Evolutionary conservation across 2,329 filamentous ascomycete genomes (phyloP).

Genomic region (Cercospora berteroae): DNA sequence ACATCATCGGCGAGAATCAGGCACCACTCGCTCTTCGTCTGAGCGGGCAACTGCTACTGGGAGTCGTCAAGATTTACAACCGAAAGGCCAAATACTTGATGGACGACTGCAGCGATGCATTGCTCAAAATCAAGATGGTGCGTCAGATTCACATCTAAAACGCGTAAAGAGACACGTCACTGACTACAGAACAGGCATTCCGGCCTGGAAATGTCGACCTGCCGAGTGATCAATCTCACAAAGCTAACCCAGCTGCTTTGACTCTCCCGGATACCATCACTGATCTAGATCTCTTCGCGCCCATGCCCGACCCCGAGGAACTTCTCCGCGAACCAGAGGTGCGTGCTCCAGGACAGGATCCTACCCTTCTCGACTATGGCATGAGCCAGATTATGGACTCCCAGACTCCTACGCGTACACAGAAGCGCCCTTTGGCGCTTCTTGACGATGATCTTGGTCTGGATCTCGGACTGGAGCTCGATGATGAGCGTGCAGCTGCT

Average conservation of each 20-base stretch:
- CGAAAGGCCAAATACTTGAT: constrained; percentile 93
- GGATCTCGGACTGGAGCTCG: constrained; percentile 59
- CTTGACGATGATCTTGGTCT: constrained; percentile 60
- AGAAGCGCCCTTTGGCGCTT: constrained; percentile 43
- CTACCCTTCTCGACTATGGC: constrained; percentile 54
- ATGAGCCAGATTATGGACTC: constrained; percentile 70
- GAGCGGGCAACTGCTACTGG: constrained; percentile 88
- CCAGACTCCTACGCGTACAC: constrained; percentile 32
- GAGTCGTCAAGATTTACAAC: constrained; percentile 96
- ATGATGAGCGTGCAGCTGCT: constrained; percentile 38
- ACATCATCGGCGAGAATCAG: constrained; percentile 89
- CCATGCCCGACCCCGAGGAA: constrained; percentile 78
- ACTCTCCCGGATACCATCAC: constrained; percentile 91
- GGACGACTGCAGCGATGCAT: constrained; percentile 94
- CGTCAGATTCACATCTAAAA: constrained; percentile 25
- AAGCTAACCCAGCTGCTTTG: constrained; percentile 79
- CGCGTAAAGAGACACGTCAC: not conserved
- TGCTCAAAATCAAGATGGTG: constrained; percentile 99
- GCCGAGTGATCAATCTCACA: constrained; percentile 70
- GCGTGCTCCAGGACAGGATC: constrained; percentile 40
- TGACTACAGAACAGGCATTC: constrained; percentile 66
- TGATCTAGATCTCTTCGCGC: constrained; percentile 79
- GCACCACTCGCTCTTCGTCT: constrained; percentile 92
- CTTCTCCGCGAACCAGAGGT: constrained; percentile 54
- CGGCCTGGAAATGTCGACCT: constrained; percentile 95